A percentile compares a stretch with the other conserved stretches of the same genome.
Evolutionary conservation across 805 yeast species (phyloP).

Genomic region (Kodamaea hsintzibuensis): DNA sequence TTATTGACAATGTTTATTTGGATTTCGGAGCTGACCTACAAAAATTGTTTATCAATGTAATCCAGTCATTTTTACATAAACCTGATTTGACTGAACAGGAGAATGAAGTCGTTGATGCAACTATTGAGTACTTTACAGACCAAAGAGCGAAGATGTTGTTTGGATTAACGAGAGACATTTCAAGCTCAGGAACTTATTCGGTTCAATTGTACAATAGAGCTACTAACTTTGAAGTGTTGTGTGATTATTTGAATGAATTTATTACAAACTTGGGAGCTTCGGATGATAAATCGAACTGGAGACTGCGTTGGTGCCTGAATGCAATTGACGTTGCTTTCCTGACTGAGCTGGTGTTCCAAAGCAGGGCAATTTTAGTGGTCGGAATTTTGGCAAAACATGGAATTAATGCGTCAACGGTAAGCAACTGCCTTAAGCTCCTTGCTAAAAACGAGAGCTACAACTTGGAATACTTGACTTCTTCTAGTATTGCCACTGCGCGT

Average conservation of each 20-base stretch:
- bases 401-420: conserved; percentile 53
- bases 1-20: conserved; percentile 51
- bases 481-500: conserved; percentile 47
- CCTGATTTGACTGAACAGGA: conserved; percentile 46
- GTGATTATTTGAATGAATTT: conserved; percentile 54
- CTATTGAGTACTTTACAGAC: conserved; percentile 52
- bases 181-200: conserved; percentile 32
- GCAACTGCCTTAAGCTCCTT: conserved; percentile 29
- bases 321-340: conserved; percentile 64
- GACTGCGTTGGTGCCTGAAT: conserved; percentile 63
- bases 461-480: conserved; percentile 36
- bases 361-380: conserved; percentile 65
- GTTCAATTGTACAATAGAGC: conserved; percentile 41
- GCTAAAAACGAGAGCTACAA: conserved; percentile 21
- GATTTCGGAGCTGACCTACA: conserved; percentile 64
- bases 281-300: conserved; percentile 55
- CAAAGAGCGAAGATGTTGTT: conserved; percentile 68
- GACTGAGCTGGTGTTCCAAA: conserved; percentile 58
- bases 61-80: conserved; percentile 66
- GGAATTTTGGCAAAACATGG: conserved; percentile 69
- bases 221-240: conserved; percentile 56
- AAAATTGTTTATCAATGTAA: conserved; percentile 60
- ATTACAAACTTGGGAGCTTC: conserved; percentile 49
- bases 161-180: conserved; percentile 58
- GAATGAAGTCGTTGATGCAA: conserved; percentile 44